phyloP scores from a whole-genome alignment of 257 asterid genomes.

The Marsdenia floribunda region DNA sequence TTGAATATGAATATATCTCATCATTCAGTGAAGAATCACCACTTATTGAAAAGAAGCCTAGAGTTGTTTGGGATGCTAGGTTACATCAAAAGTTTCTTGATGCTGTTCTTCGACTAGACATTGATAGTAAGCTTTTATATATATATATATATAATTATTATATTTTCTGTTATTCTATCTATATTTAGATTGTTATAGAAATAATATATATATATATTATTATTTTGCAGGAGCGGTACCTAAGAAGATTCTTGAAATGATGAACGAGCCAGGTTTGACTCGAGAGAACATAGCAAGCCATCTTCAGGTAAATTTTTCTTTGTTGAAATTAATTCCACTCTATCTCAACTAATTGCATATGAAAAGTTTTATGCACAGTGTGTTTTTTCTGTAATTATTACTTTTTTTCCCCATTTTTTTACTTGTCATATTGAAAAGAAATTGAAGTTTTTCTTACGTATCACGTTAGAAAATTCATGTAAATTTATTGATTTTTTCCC shows the following conservation, averaged over 20 bases:
- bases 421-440: too few species aligned
- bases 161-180: not conserved
- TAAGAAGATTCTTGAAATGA: constrained; percentile 66
- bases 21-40: constrained; percentile 40
- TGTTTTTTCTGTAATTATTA: too few species aligned
- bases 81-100: constrained; percentile 62
- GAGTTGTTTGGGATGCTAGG: constrained; percentile 62
- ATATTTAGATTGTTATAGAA: not conserved
- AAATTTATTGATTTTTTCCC: too few species aligned
- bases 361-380: too few species aligned
- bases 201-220: too few species aligned
- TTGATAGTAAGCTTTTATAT: constrained; percentile 38
- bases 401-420: too few species aligned
- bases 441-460: too few species aligned
- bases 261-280: constrained; percentile 63
- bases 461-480: too few species aligned
- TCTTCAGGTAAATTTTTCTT: constrained; percentile 43
- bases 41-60: constrained; percentile 52
- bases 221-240: constrained; percentile 57
- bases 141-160: not conserved
- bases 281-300: constrained; percentile 72
- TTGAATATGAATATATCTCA: not conserved
- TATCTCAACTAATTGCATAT: too few species aligned
- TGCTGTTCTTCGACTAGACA: constrained; percentile 54
- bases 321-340: not conserved